These are phyloP conservation scores for Diaporthe citrichinensis DNA, from an alignment of 2,329 filamentous ascomycete genomes.

Conservation along the genomic window DNA sequence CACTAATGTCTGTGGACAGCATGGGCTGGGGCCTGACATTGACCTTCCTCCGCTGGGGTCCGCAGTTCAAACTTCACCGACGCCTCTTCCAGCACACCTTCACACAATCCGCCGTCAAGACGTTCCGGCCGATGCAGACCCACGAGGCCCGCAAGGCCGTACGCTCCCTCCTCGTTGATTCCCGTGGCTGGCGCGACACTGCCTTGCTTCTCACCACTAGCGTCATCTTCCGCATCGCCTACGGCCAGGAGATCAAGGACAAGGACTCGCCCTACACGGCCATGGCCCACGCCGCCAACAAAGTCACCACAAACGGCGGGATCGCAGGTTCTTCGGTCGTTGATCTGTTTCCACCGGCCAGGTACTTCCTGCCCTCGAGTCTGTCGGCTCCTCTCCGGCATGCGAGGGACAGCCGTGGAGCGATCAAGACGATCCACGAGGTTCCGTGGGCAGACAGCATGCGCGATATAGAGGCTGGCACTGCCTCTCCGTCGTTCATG, in stretches of 20 bases:
- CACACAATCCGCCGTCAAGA: constrained; percentile 50
- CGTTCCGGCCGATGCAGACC: constrained; percentile 53
- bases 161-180: constrained; percentile 44
- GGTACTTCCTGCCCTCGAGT: constrained; percentile 56
- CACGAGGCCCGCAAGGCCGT: constrained; percentile 49
- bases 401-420: constrained; percentile 48
- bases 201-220: constrained; percentile 47
- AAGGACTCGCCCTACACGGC: constrained; percentile 46
- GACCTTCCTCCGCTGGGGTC: constrained; percentile 58
- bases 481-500: constrained; percentile 50
- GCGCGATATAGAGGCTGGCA: constrained; percentile 51
- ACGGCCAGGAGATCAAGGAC: constrained; percentile 45
- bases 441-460: constrained; percentile 55
- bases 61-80: constrained; percentile 57
- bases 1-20: constrained; percentile 39
- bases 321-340: constrained; percentile 56
- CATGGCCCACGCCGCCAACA: constrained; percentile 45
- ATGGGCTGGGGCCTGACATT: constrained; percentile 60
- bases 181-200: constrained; percentile 45
- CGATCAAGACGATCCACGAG: constrained; percentile 59
- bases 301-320: constrained; percentile 48
- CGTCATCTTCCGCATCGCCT: constrained; percentile 48
- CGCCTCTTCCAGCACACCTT: constrained; percentile 58
- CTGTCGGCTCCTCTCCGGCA: constrained; percentile 45
- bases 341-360: constrained; percentile 63